Evolutionary conservation across 345 rosid genomes (phyloP).

Genomic region (Passiflora organensis): DNA sequence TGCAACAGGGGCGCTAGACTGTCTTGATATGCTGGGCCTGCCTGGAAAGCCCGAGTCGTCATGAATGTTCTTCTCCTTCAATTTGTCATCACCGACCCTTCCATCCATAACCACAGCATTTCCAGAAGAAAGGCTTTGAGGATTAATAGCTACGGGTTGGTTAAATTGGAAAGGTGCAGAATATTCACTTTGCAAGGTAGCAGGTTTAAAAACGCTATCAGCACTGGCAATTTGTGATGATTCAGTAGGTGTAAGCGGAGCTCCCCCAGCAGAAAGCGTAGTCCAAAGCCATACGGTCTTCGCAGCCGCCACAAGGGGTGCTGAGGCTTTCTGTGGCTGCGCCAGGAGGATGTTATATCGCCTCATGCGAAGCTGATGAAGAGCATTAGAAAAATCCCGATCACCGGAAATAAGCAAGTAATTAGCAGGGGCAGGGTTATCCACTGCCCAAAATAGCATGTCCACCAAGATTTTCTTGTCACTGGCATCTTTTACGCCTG

Average conservation of each 20-base stretch:
- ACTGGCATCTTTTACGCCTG: constrained; percentile 97
- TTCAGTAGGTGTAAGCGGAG: constrained; percentile 49
- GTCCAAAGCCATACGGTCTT: constrained; percentile 88
- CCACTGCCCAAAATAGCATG: constrained; percentile 94
- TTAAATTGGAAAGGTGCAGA: constrained; percentile 29
- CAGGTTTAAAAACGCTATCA: constrained; percentile 14
- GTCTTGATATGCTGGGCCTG: constrained; percentile 43
- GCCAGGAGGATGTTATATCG: constrained; percentile 89
- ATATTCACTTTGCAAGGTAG: constrained; percentile 18
- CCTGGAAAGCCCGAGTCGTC: constrained; percentile 27
- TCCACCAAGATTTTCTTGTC: constrained; percentile 94
- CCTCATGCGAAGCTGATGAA: constrained; percentile 84
- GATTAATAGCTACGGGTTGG: constrained; percentile 29
- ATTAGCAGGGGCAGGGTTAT: constrained; percentile 89
- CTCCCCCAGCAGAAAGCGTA: constrained; percentile 59
- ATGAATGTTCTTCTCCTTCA: constrained; percentile 31
- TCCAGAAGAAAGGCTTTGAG: constrained; percentile 17
- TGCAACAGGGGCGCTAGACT: constrained; percentile 29
- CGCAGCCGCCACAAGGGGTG: constrained; percentile 74
- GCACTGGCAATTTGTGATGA: constrained; percentile 13
- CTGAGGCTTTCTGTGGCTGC: constrained; percentile 70
- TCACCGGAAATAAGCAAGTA: constrained; percentile 83
- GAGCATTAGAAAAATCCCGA: constrained; percentile 89
- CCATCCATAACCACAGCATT: constrained; percentile 20
- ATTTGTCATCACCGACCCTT: constrained; percentile 33